phyloP scores from a whole-genome alignment of 371 early-diverging fungal species.

The Blastocladiella emersonii region DNA sequence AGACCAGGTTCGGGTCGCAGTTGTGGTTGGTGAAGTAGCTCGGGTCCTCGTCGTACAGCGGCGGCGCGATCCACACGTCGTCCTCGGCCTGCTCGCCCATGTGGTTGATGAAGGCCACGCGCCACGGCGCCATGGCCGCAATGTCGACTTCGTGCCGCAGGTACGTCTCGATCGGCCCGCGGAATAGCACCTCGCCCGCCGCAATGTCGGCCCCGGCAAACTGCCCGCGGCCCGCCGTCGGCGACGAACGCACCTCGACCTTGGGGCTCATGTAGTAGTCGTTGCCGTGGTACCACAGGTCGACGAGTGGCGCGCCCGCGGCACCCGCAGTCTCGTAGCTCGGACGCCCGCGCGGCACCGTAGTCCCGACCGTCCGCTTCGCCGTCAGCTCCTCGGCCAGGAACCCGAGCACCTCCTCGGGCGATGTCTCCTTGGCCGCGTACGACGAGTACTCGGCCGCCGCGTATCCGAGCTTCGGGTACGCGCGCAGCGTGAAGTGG shows the following conservation, averaged over 20 bases:
- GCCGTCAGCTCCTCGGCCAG: background rate
- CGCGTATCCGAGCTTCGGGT: background rate
- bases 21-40: conserved; percentile 1
- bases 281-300: background rate
- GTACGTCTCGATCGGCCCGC: background rate
- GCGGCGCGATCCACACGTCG: background rate
- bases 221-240: conserved; percentile 1
- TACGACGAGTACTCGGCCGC: conserved; percentile 1
- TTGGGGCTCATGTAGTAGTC: conserved; percentile 1
- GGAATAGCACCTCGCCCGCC: background rate
- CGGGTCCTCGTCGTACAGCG: conserved; percentile 1
- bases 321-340: too few relatives aligned
- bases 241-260: background rate
- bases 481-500: background rate
- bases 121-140: background rate
- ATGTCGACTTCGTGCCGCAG: background rate
- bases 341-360: background rate
- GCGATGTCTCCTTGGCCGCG: background rate
- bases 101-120: background rate
- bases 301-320: background rate
- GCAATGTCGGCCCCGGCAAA: background rate
- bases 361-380: background rate
- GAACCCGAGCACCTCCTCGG: conserved; percentile 2
- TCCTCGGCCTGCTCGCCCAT: conserved; percentile 5
- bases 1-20: background rate